phyloP scores from a whole-genome alignment of 768 basidiomycete genomes.

The Tylopilus vinaceipallidus region DNA sequence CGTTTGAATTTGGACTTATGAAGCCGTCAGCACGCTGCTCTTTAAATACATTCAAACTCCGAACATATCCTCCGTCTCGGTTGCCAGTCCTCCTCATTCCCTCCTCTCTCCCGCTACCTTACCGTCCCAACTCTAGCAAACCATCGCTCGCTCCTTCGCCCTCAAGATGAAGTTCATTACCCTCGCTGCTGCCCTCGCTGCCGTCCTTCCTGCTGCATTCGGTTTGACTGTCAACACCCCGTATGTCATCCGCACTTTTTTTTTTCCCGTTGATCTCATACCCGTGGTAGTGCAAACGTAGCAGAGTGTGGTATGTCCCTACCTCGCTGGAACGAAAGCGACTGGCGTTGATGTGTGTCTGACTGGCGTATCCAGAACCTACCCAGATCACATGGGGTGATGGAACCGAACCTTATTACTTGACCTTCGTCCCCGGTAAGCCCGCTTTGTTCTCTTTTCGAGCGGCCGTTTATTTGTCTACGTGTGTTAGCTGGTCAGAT shows the following conservation, averaged over 20 bases:
- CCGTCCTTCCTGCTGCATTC: slow-evolving; percentile 35
- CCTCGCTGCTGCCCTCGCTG: slow-evolving; percentile 29
- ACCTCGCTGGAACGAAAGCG: too few relatives aligned
- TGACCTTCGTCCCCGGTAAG: slow-evolving; percentile 62
- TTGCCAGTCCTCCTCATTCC: not conserved
- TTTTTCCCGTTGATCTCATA: not conserved
- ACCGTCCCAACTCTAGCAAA: slow-evolving; percentile 4
- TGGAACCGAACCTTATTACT: slow-evolving; percentile 55
- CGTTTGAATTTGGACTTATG: too few relatives aligned
- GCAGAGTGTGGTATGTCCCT: slow-evolving; percentile 50
- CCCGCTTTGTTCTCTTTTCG: not conserved
- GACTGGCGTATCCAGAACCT: slow-evolving; percentile 55
- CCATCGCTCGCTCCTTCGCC: slow-evolving; percentile 19
- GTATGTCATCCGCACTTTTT: slow-evolving; percentile 40
- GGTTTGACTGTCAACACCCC: slow-evolving; percentile 65
- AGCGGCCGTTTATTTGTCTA: not conserved
- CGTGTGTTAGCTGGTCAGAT: slow-evolving; percentile 49
- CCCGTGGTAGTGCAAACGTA: slow-evolving; percentile 32
- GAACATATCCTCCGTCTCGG: slow-evolving; percentile 12
- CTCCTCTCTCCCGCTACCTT: slow-evolving; percentile 2
- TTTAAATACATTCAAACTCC: slow-evolving; percentile 35
- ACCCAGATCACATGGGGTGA: slow-evolving; percentile 51
- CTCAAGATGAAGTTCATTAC: slow-evolving; percentile 38
- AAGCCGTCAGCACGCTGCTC: too few relatives aligned
- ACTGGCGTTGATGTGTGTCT: too few relatives aligned